phyloP scores from a whole-genome alignment of 2,329 filamentous ascomycete species.

The Diaporthe capsici region DNA sequence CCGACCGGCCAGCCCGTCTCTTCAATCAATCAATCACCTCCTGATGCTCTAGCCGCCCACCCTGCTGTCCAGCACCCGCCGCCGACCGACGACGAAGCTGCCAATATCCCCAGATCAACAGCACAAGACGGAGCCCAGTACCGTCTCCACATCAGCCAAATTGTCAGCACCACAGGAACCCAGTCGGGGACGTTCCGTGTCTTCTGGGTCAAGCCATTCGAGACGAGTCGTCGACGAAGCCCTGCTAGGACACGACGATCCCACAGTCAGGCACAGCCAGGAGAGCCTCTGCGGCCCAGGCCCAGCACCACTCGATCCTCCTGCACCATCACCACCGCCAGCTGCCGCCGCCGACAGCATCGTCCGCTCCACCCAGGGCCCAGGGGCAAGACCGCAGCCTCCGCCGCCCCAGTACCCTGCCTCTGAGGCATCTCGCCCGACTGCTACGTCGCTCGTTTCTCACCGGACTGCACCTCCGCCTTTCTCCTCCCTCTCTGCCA shows the following conservation, averaged over 20 bases:
- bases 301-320: slow-evolving; percentile 46
- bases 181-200: slow-evolving; percentile 60
- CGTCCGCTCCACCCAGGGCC: slow-evolving; percentile 41
- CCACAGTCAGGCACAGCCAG: slow-evolving; percentile 43
- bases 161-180: slow-evolving; percentile 62
- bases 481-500: slow-evolving; percentile 72
- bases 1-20: slow-evolving; percentile 11
- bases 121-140: slow-evolving; percentile 40
- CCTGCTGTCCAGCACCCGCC: slow-evolving; percentile 22
- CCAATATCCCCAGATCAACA: slow-evolving; percentile 23
- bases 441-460: slow-evolving; percentile 48
- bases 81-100: slow-evolving; percentile 16
- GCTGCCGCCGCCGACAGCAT: slow-evolving; percentile 47
- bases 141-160: slow-evolving; percentile 56
- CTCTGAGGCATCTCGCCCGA: slow-evolving; percentile 67
- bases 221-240: slow-evolving; percentile 51
- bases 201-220: slow-evolving; percentile 52
- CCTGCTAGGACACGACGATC: slow-evolving; percentile 44
- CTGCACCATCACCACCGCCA: slow-evolving; percentile 44
- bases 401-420: slow-evolving; percentile 73
- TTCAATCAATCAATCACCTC: slow-evolving; percentile 11
- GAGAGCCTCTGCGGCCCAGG: slow-evolving; percentile 49
- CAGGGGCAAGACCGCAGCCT: slow-evolving; percentile 52
- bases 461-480: slow-evolving; percentile 66
- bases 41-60: slow-evolving; percentile 32